Evolutionary conservation across 1,284 basidiomycete species (phyloP), one percentile per base, ranked within the genome.

Genomic region (Trichosporon ovoides): DNA sequence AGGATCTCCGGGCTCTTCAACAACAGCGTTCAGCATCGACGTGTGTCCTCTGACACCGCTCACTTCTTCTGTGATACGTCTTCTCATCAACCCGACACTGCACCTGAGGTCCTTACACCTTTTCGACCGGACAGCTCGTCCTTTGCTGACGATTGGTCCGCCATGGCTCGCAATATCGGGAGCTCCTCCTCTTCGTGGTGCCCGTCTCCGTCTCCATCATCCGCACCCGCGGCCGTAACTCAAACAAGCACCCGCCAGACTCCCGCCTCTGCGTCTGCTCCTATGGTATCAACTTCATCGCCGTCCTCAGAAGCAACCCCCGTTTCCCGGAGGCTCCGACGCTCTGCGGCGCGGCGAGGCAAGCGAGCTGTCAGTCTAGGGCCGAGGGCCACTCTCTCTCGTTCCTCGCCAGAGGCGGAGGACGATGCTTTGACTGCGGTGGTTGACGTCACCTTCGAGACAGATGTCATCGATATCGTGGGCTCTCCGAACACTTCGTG

Each of bases 391-490:
- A 10, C 43, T 16, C 28, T 11, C 24, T 7, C 43, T 24, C 5
- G 4, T 5, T 24, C 16, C 13, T n/a, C 43, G 6, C 11, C 14
- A 10, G 43, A 48, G 13, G 28, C 16, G 5, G 5, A 12, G 16
- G 28, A 6, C 24, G 9, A 16, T 31, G 43, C 43, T n/a, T 13
- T 48, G 14, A n/a, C 35, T 2, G 24, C 54, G 0, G 16, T 10
- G 10, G 34, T 52, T 18, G 50, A 36, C 2, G 40, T 53, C 7
- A 2, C 18, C 3, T 37, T 57, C 22, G 50, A 52, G 3, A 46
- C 38, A 6, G 40, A 40, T 6, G 34, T 57, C 16, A 50, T 57
- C 4, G 56, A 57, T 11, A 40, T 57, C 13, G 40, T 57, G 6
- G 56, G 56, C 1, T 22, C 10, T 2, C 40, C 56, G 1, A 52